A percentile compares a stretch with the other conserved stretches of the same genome.
These are phyloP conservation scores for Mycena maculata DNA, from an alignment of 768 basidiomycete species.

Conservation along the genomic window DNA sequence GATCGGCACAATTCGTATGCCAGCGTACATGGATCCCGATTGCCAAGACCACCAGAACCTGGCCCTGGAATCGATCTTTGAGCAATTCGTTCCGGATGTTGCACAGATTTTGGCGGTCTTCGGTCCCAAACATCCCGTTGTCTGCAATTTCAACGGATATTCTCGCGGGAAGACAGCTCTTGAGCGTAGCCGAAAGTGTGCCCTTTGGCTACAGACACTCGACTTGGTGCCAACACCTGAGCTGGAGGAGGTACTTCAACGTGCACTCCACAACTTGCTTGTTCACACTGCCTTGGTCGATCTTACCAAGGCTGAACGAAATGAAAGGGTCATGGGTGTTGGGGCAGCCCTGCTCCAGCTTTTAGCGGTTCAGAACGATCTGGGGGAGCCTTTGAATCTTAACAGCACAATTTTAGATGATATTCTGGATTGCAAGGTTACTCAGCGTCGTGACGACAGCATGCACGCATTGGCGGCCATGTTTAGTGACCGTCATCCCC, in stretches of 20 bases:
- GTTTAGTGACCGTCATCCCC: no score
- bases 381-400: slow-evolving; percentile 8
- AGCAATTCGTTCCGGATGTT: background rate
- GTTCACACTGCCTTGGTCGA: background rate
- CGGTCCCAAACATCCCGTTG: background rate
- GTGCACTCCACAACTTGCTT: background rate
- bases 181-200: background rate
- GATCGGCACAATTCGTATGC: slow-evolving; percentile 6
- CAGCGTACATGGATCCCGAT: slow-evolving; percentile 7
- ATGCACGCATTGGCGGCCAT: no score
- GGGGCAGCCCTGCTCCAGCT: slow-evolving; percentile 10
- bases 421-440: no score
- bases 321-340: background rate
- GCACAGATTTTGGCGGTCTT: background rate
- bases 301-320: background rate
- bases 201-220: background rate
- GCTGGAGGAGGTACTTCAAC: background rate
- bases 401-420: no score
- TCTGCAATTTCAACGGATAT: background rate
- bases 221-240: slow-evolving; percentile 11
- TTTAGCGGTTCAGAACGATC: no score
- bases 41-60: background rate
- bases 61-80: background rate
- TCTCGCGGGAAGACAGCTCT: background rate
- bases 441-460: no score